These are phyloP conservation scores for Sporothrix mexicana DNA, from an alignment of 2,329 filamentous ascomycete species.

Conservation along the genomic window DNA sequence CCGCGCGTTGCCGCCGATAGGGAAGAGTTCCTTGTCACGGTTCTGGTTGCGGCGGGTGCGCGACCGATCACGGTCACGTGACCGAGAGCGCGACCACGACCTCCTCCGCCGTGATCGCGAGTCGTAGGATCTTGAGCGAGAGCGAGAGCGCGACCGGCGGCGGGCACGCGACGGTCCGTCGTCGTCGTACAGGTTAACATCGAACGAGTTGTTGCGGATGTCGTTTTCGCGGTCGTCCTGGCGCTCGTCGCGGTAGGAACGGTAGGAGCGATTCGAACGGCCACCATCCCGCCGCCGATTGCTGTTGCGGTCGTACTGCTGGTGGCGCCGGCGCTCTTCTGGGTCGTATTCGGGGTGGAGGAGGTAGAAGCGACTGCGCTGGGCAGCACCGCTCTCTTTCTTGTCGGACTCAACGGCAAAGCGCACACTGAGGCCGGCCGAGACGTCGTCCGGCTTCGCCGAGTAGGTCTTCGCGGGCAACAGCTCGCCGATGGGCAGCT, in stretches of 20 bases:
- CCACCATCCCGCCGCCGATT: conserved; percentile 49
- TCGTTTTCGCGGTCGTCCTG: conserved; percentile 57
- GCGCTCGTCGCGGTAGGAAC: conserved; percentile 45
- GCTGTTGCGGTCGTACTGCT: no score
- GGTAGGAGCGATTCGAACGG: not conserved
- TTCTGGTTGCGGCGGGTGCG: conserved; percentile 47
- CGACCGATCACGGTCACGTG: conserved; percentile 23
- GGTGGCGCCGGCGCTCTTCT: conserved; percentile 67
- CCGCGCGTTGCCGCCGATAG: conserved; percentile 42
- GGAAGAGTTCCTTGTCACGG: conserved; percentile 68
- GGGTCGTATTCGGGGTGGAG: conserved; percentile 89
- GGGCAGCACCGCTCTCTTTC: conserved; percentile 78
- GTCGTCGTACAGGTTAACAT: conserved; percentile 70
- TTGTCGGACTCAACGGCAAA: conserved; percentile 76
- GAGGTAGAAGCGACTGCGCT: conserved; percentile 88
- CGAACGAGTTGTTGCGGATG: conserved; percentile 62
- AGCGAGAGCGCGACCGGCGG: conserved; percentile 36
- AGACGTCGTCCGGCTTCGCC: conserved; percentile 70
- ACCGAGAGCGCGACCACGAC: conserved; percentile 26
- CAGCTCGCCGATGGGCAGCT: conserved; percentile 65
- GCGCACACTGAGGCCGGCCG: conserved; percentile 73
- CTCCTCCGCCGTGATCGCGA: conserved; percentile 12
- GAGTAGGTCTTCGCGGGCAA: conserved; percentile 73
- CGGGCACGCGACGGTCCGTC: conserved; percentile 50
- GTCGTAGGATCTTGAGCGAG: conserved; percentile 32